Evolutionary conservation across 2,329 filamentous ascomycete genomes (phyloP), one percentile per base, ranked within the genome.

Genomic region (Annulohypoxylon truncatum): DNA sequence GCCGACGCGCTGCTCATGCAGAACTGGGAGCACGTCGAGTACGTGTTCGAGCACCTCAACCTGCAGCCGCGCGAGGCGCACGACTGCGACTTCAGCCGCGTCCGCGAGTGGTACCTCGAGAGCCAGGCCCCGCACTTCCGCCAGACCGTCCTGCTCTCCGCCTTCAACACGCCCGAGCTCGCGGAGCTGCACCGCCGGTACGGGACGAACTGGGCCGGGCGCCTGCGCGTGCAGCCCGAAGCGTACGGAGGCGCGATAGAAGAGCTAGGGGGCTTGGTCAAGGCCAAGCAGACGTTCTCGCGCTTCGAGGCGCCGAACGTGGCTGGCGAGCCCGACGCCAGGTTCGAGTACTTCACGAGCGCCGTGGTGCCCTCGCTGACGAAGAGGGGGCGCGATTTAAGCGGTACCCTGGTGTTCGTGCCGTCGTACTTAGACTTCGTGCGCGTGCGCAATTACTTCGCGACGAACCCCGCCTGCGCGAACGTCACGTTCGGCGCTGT

Each of bases 391-490:
- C 88, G 87, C 64, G 87, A 89, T 61, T 82, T 84, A 0, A 79
- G 72, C 15, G 94, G 96, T 31, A 92, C 92, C 0, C 83, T 99
- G 13, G 84, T 99, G 75, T 97, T 97, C 81, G 89, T 98, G 52
- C 94, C 96, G 0, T 94, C 91, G 0, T 98, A 97, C 79, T 89
- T 97, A 64, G 96, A 99, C 81, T 98, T 98, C 77, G 91, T 97
- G 44, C 91, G 94, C 42, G 86, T 99, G 64, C 89, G 96, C 57
- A 99, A 98, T 81, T 92, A 94, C 80, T 94, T 99, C 74, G 89
- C 94, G 55, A 94, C 89, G 28, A 89, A 90, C 13, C 73, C 82
- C 8, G 79, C 82, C n/a, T 84, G 86, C 24, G 81, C 81, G 61
- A 82, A 74, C 65, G 77, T 90, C 61, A 78, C 90, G 0, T 96